Evolutionary conservation across 1,284 basidiomycete species (phyloP).

Genomic region (Sanghuangporus baumii): DNA sequence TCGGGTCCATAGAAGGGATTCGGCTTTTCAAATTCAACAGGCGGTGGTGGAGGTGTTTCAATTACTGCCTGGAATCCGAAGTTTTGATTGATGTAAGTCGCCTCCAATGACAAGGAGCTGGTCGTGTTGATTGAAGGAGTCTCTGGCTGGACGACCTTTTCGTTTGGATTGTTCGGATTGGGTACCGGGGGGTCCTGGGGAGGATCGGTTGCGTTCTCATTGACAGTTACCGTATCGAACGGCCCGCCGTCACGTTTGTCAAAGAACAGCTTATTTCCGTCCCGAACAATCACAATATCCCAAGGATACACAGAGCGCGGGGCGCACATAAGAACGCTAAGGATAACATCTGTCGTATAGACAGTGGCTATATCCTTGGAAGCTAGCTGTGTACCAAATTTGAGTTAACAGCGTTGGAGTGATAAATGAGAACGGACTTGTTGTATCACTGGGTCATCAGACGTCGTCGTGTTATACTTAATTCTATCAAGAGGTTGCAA

Average conservation of each 20-base stretch:
- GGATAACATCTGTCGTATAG: conserved; percentile 94
- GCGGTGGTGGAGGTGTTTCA: conserved; percentile 57
- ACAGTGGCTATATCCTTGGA: conserved; percentile 77
- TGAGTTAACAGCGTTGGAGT: conserved; percentile 13
- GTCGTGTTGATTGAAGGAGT: conserved; percentile 86
- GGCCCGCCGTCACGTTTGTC: conserved; percentile 98
- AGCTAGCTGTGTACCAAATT: conserved; percentile 51
- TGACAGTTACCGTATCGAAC: conserved; percentile 96
- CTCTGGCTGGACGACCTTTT: conserved; percentile 61
- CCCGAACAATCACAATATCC: conserved; percentile 95
- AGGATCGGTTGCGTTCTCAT: conserved; percentile 97
- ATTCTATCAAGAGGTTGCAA: conserved; percentile 92
- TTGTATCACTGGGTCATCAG: conserved; percentile 94
- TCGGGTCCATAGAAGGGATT: conserved; percentile 97
- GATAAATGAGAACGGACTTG: conserved; percentile 43
- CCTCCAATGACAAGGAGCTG: conserved; percentile 91
- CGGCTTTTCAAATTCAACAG: conserved; percentile 73
- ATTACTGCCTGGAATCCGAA: conserved; percentile 95
- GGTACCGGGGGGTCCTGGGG: conserved; percentile 70
- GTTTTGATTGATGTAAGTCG: conserved; percentile 99
- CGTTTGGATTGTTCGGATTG: conserved; percentile 68
- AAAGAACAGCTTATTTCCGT: conserved; percentile 92
- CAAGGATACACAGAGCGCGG: conserved; percentile 96
- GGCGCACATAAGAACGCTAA: conserved; percentile 95
- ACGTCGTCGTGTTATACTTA: conserved; percentile 96